These are phyloP conservation scores for Pyricularia pennisetigena DNA, from an alignment of 2,329 filamentous ascomycete genomes.

Conservation along the genomic window DNA sequence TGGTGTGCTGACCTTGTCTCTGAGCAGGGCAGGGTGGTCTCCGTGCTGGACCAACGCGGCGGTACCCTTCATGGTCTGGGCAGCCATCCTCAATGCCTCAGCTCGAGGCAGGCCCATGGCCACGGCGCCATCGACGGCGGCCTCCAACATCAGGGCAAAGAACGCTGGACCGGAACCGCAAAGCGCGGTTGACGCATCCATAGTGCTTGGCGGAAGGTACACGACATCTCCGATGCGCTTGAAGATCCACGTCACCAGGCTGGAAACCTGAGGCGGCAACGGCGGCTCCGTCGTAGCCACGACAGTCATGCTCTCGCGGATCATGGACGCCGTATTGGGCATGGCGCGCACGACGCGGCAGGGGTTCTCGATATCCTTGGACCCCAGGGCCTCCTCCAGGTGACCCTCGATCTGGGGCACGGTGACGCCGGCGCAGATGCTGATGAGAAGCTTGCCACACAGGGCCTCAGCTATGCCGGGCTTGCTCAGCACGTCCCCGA, in stretches of 20 bases:
- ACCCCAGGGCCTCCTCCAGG: slow-evolving; percentile 40
- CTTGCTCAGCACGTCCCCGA: slow-evolving; percentile 55
- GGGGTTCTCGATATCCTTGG: slow-evolving; percentile 33
- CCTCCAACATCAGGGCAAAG: slow-evolving; percentile 66
- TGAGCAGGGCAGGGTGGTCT: slow-evolving; percentile 65
- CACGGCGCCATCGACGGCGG: slow-evolving; percentile 65
- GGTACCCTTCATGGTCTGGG: slow-evolving; percentile 68
- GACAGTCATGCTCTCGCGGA: slow-evolving; percentile 75
- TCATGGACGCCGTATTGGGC: slow-evolving; percentile 74
- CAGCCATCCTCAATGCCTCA: slow-evolving; percentile 68
- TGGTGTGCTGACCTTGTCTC: slow-evolving; percentile 69
- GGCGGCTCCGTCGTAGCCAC: slow-evolving; percentile 54
- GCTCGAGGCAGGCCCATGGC: slow-evolving; percentile 67
- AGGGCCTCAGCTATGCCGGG: slow-evolving; percentile 61
- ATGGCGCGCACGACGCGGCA: slow-evolving; percentile 68
- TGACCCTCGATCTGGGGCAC: slow-evolving; percentile 56
- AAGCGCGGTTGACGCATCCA: slow-evolving; percentile 66
- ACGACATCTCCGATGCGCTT: slow-evolving; percentile 61
- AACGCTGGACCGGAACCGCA: slow-evolving; percentile 70
- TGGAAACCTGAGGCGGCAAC: slow-evolving; percentile 39
- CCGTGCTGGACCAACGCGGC: slow-evolving; percentile 59
- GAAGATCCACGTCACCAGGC: slow-evolving; percentile 68
- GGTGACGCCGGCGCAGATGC: slow-evolving; percentile 69
- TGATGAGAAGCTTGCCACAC: slow-evolving; percentile 70
- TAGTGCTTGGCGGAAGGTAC: slow-evolving; percentile 53